Conservation (phyloP, 306 rosid genomes). For the Malus fusca region DNA sequence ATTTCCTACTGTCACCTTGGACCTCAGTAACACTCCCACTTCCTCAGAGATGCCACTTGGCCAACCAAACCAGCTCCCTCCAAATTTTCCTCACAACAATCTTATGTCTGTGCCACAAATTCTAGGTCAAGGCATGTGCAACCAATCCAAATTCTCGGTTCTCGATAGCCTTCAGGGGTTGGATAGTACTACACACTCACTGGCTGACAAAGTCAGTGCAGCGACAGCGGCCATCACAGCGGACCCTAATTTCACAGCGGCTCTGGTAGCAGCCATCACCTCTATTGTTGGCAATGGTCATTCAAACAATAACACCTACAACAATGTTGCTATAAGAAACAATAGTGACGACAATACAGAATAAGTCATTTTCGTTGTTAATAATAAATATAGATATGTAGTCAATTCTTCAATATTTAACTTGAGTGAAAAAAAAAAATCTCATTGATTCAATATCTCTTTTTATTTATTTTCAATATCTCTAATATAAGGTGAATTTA, state of each 20-base stretch:
- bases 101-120: slow-evolving; percentile 8
- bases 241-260: slow-evolving; percentile 54
- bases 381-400: neutral
- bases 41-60: slow-evolving; percentile 7
- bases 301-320: slow-evolving; percentile 15
- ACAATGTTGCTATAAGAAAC: slow-evolving; percentile 9
- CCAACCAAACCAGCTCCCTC: neutral
- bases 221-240: slow-evolving; percentile 52
- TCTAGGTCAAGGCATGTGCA: slow-evolving; percentile 13
- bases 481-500: too few relatives aligned
- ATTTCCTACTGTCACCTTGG: slow-evolving; percentile 68
- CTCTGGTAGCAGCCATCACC: slow-evolving; percentile 54
- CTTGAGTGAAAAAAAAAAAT: neutral
- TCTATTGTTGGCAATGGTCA: slow-evolving; percentile 38
- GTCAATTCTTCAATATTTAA: neutral
- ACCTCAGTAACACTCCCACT: slow-evolving; percentile 36
- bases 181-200: neutral
- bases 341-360: slow-evolving; percentile 17
- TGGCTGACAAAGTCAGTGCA: slow-evolving; percentile 34
- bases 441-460: neutral
- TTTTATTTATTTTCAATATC: neutral
- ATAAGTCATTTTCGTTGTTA: neutral
- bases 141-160: neutral
- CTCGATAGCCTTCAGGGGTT: slow-evolving; percentile 21
- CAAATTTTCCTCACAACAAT: slow-evolving; percentile 2